Percentiles rank a stretch among this genome's conserved stretches.
phyloP scores from a whole-genome alignment of 371 early-diverging fungal genomes.

The Umbelopsis sp. region DNA sequence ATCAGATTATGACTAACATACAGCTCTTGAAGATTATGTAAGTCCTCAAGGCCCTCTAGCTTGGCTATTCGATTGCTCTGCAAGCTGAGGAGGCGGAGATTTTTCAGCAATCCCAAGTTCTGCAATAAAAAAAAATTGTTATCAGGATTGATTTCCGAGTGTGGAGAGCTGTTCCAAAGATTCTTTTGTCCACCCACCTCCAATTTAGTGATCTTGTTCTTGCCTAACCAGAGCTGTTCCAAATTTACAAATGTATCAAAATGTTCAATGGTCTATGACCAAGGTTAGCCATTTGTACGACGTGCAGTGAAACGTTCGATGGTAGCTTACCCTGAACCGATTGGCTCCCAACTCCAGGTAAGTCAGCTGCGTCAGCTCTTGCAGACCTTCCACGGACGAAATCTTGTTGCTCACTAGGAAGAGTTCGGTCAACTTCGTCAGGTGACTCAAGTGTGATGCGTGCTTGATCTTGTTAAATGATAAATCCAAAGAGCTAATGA shows the following conservation, averaged over 20 bases:
- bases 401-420: slow-evolving; percentile 90
- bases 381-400: slow-evolving; percentile 74
- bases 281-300: neutral
- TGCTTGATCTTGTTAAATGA: slow-evolving; percentile 90
- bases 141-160: neutral
- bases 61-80: slow-evolving; percentile 82
- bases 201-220: slow-evolving; percentile 91
- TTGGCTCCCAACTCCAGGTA: slow-evolving; percentile 96
- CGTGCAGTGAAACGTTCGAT: neutral
- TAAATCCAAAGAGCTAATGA: slow-evolving; percentile 75
- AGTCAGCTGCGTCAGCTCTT: slow-evolving; percentile 63
- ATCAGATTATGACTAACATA: slow-evolving; percentile 93
- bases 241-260: slow-evolving; percentile 79
- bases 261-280: slow-evolving; percentile 75
- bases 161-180: no score
- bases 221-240: slow-evolving; percentile 93
- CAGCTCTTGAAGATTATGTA: slow-evolving; percentile 80
- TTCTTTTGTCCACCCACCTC: slow-evolving; percentile 46
- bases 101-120: slow-evolving; percentile 48
- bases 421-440: slow-evolving; percentile 64
- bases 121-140: slow-evolving; percentile 12
- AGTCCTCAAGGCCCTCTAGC: slow-evolving; percentile 76
- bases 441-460: slow-evolving; percentile 64
- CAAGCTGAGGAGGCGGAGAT: slow-evolving; percentile 81
- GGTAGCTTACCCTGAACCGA: slow-evolving; percentile 74